These are phyloP conservation scores for Hypoxylon sp. DNA, from an alignment of 2,329 filamentous ascomycete species.

Conservation along the genomic window DNA sequence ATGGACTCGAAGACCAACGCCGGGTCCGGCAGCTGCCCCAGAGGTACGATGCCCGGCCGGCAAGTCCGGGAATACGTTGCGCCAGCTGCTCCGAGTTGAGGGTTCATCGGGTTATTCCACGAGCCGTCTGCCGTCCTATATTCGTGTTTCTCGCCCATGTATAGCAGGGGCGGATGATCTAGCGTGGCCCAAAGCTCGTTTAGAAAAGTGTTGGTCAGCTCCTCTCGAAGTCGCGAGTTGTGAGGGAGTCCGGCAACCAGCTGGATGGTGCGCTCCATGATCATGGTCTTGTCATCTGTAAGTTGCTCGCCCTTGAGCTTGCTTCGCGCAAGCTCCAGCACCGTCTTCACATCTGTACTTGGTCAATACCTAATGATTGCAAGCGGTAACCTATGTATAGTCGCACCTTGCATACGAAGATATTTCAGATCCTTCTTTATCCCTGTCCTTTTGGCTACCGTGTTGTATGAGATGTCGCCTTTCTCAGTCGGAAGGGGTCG, in stretches of 20 bases:
- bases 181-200: conserved; percentile 77
- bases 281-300: conserved; percentile 79
- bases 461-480: conserved; percentile 71
- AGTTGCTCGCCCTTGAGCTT: conserved; percentile 73
- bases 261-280: conserved; percentile 80
- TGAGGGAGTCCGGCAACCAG: conserved; percentile 74
- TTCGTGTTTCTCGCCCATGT: conserved; percentile 69
- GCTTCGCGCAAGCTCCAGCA: conserved; percentile 69
- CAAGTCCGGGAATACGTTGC: conserved; percentile 75
- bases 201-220: conserved; percentile 76
- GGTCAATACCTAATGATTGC: conserved; percentile 27
- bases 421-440: conserved; percentile 68
- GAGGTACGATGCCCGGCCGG: conserved; percentile 67
- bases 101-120: conserved; percentile 75
- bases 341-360: conserved; percentile 69
- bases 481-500: conserved; percentile 72
- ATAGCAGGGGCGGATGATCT: conserved; percentile 77
- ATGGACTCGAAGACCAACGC: conserved; percentile 71
- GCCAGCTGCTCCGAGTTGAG: conserved; percentile 74
- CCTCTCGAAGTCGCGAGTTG: conserved; percentile 69
- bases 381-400: conserved; percentile 25
- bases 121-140: conserved; percentile 79
- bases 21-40: conserved; percentile 75
- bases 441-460: conserved; percentile 61
- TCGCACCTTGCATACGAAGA: conserved; percentile 61